These are phyloP conservation scores for Pestalotiopsis sp. DNA, from an alignment of 2,329 filamentous ascomycete species.

Conservation along the genomic window DNA sequence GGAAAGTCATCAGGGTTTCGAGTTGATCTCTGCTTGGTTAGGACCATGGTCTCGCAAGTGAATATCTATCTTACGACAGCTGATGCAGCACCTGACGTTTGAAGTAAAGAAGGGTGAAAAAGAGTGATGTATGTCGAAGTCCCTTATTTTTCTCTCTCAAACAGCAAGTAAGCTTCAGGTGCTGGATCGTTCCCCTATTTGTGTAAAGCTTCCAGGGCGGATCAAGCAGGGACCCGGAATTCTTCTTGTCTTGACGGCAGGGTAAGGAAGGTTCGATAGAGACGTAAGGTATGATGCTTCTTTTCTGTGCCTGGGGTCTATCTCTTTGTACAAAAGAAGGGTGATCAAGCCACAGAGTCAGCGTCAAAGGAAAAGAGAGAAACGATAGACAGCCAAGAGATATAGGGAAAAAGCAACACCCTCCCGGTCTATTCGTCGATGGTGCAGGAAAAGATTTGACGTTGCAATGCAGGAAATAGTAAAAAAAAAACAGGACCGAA, in stretches of 20 bases:
- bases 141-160: conserved; percentile 11
- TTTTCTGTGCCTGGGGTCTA: background rate
- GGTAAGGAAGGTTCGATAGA: background rate
- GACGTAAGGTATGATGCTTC: background rate
- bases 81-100: conserved; percentile 37
- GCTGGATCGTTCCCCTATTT: conserved; percentile 14
- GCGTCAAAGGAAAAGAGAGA: background rate
- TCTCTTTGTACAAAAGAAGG: background rate
- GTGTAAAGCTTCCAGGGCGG: conserved; percentile 9
- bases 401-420: background rate
- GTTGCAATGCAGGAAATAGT: background rate
- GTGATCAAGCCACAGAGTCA: background rate
- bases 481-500: background rate
- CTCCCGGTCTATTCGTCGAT: background rate
- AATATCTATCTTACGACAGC: conserved; percentile 47
- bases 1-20: conserved; percentile 77
- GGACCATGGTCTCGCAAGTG: conserved; percentile 51
- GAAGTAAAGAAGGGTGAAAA: conserved; percentile 17
- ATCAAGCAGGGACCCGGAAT: conserved; percentile 8
- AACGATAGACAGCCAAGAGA: background rate
- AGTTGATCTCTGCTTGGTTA: conserved; percentile 51
- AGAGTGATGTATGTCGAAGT: conserved; percentile 11
- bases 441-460: background rate
- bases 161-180: conserved; percentile 22
- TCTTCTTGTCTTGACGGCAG: background rate